These are phyloP conservation scores for Fusarium sp. DNA, from an alignment of 2,329 filamentous ascomycete genomes.

Conservation along the genomic window DNA sequence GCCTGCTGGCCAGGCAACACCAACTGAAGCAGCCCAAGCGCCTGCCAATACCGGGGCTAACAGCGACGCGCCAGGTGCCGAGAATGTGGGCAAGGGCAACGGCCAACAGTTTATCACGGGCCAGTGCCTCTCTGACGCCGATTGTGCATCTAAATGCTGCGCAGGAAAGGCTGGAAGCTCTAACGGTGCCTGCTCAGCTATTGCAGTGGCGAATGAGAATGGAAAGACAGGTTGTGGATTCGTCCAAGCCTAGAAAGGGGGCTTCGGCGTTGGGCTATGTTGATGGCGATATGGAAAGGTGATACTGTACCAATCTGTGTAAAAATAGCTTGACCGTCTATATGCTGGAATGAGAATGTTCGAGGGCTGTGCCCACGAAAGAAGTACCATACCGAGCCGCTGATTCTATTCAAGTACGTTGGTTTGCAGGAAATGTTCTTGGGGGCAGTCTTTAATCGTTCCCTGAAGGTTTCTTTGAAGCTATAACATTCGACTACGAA, in stretches of 20 bases:
- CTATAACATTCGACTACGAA: neutral
- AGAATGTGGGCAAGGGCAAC: constrained; percentile 38
- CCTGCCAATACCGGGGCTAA: neutral
- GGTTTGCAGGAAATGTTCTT: neutral
- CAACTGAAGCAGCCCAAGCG: neutral
- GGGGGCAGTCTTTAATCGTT: neutral
- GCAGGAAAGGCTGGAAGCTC: constrained; percentile 21
- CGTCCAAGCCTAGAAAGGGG: constrained; percentile 37
- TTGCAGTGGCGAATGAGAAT: constrained; percentile 13
- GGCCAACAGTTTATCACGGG: constrained; percentile 45
- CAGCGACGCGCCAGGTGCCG: constrained; percentile 19
- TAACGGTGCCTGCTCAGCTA: constrained; percentile 17
- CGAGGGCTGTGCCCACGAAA: neutral
- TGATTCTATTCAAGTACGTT: neutral
- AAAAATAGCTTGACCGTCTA: neutral
- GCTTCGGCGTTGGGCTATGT: neutral
- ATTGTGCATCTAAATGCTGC: constrained; percentile 44
- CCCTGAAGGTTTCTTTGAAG: neutral
- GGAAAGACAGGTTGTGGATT: constrained; percentile 51
- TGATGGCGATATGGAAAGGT: neutral
- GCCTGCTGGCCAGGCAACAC: neutral
- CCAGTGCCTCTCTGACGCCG: constrained; percentile 38
- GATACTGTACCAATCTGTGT: neutral
- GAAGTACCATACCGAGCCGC: neutral
- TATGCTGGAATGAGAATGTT: neutral